A percentile compares a stretch with the other conserved stretches of the same genome.
These are phyloP conservation scores for Pleomassaria siparia DNA, from an alignment of 2,329 filamentous ascomycete genomes.

Conservation along the genomic window DNA sequence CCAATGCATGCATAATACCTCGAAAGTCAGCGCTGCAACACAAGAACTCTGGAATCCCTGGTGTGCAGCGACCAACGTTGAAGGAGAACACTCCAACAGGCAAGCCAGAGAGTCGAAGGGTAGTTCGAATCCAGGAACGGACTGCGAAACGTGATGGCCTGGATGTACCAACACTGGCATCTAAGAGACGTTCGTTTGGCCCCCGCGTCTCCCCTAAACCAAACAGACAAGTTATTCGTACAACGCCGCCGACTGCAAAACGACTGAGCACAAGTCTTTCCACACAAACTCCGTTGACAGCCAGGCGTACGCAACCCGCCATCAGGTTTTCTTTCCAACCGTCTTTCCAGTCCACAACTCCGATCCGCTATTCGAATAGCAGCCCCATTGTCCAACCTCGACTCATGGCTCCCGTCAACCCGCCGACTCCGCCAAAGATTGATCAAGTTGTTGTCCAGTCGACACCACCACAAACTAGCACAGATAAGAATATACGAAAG, in stretches of 20 bases:
- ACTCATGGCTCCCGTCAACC: constrained; percentile 18
- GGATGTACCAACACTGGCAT: constrained; percentile 11
- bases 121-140: constrained; percentile 23
- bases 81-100: constrained; percentile 12
- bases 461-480: constrained; percentile 15
- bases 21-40: constrained; percentile 19
- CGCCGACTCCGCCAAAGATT: constrained; percentile 14
- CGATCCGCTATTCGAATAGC: constrained; percentile 2
- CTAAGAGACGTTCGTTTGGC: constrained; percentile 21
- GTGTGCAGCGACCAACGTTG: neutral
- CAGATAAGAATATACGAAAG: constrained; percentile 20
- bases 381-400: constrained; percentile 13
- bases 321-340: constrained; percentile 9
- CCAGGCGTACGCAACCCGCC: constrained; percentile 14
- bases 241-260: constrained; percentile 17
- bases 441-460: constrained; percentile 4
- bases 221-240: constrained; percentile 18
- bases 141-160: constrained; percentile 21
- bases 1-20: constrained; percentile 17
- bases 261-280: constrained; percentile 17
- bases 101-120: constrained; percentile 16
- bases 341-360: neutral
- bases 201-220: constrained; percentile 10
- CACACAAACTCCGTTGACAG: constrained; percentile 24
- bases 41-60: neutral